Conservation (phyloP, 139 green algal species). For the Coccomyxa sp. region DNA sequence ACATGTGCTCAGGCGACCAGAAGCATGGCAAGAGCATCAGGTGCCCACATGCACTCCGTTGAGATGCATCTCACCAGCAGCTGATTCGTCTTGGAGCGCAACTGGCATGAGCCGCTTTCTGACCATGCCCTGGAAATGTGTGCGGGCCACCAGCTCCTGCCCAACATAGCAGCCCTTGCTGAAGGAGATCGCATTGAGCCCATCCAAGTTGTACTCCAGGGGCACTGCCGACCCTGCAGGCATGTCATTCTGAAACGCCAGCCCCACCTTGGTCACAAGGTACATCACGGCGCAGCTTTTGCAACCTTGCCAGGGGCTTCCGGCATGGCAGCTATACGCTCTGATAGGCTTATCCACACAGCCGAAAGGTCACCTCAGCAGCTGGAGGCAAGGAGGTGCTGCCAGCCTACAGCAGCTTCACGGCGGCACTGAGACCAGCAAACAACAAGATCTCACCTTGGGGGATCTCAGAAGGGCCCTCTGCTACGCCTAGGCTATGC, state of each 20-base stretch:
- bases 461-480: slow-evolving; percentile 82
- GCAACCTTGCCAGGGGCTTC: background rate
- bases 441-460: too few species aligned
- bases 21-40: too few species aligned
- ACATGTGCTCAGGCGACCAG: too few species aligned
- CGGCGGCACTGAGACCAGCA: background rate
- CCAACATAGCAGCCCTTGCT: slow-evolving; percentile 97
- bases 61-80: too few species aligned
- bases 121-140: slow-evolving; percentile 74
- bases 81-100: too few species aligned
- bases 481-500: slow-evolving; percentile 73
- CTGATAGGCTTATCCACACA: background rate
- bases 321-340: background rate
- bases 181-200: slow-evolving; percentile 83
- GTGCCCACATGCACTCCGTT: too few species aligned
- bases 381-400: background rate
- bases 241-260: too few species aligned
- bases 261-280: background rate
- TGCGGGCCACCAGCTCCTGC: slow-evolving; percentile 82
- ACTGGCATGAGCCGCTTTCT: slow-evolving; percentile 78
- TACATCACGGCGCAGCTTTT: background rate
- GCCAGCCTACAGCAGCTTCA: background rate
- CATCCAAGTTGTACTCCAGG: slow-evolving; percentile 94
- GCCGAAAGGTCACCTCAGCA: background rate
- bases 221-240: slow-evolving; percentile 44